Base-by-base conservation (phyloP, 495 filamentous ascomycete genomes). In the Delitschia confertaspora region DNA sequence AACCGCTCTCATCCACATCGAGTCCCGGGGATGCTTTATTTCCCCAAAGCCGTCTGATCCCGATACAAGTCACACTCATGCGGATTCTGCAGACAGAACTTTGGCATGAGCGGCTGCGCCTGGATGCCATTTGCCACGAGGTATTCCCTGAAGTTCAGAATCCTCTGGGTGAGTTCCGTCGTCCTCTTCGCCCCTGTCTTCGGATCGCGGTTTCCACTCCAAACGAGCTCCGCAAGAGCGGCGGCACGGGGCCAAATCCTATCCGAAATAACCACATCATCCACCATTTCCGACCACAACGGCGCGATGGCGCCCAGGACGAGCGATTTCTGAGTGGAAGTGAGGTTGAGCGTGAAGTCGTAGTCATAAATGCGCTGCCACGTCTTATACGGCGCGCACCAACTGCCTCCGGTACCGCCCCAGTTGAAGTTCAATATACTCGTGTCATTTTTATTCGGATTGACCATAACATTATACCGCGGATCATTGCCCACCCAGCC, bases 351-450 rank as follows among this genome's bases (percentile, higher is more conserved):
- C 9, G 71, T 70, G 56, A 76, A 76, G 44, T 76, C 73, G 56
- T 68, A 76, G 60, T 73, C 69, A 60, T 76, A 76, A 59, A 76
- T 74, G 13, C 73, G 70, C 49, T 76, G 73, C 73, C 73, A 76
- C 49, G 71, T 72, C 54, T 76, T 76, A 62, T 76, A 76, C 0
- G 73, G 73, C 0, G 65, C 71, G 50, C 73, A 76, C 73, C 73
- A 76, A 44, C 64, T 69, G n/a, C 71, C 73, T 14, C 73, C 73
- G 40, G 53, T 55, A 46, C 68, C 73, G 27, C 61, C 64, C 45
- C 66, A 76, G 63, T 76, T 76, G 63, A 74, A 73, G 55, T 59
- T 74, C 3, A 66, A 61, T 20, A 51, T 57, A 27, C 53, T 45
- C 3, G 57, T 55, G 45, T 65, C 63, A 24, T 47, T 47, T 4